phyloP scores from a whole-genome alignment of 495 filamentous ascomycete genomes.

The Mycothermus thermophilus region DNA sequence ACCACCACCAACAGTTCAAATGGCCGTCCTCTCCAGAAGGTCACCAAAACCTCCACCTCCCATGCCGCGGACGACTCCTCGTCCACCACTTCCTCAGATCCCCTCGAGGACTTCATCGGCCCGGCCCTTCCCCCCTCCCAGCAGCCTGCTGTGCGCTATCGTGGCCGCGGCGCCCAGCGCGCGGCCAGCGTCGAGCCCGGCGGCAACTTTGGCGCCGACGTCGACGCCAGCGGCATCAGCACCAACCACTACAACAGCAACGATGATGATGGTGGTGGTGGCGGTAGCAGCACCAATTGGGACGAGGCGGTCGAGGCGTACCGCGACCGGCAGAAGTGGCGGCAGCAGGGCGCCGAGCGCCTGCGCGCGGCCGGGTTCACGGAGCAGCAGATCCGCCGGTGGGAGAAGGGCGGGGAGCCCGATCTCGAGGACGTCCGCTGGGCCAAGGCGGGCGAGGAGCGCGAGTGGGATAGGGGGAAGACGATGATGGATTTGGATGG shows the following conservation, averaged over 20 bases:
- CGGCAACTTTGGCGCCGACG: conserved; percentile 31
- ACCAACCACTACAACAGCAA: too few species aligned
- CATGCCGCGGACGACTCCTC: conserved; percentile 5
- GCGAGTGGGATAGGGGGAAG: conserved; percentile 95
- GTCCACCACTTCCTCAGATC: conserved; percentile 40
- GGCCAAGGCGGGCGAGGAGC: conserved; percentile 62
- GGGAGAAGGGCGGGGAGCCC: conserved; percentile 54
- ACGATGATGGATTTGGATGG: too few species aligned
- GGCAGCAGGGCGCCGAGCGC: conserved; percentile 60
- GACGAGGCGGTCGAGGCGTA: conserved; percentile 67
- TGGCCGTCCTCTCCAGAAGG: too few species aligned
- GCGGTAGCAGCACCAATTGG: too few species aligned
- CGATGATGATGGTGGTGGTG: too few species aligned
- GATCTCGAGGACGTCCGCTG: conserved; percentile 63
- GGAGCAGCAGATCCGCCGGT: conserved; percentile 60
- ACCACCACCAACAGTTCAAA: too few species aligned
- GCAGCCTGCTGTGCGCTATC: conserved; percentile 37
- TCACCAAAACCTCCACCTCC: too few species aligned
- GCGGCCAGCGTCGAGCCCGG: conserved; percentile 58
- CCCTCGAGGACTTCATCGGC: conserved; percentile 66
- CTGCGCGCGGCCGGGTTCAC: conserved; percentile 67
- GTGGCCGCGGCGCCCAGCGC: conserved; percentile 59
- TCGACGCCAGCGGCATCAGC: too few species aligned
- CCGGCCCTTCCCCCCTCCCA: conserved; percentile 57
- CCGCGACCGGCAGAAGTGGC: conserved; percentile 73